Base-by-base conservation (phyloP, 2,329 filamentous ascomycete genomes). In the Fusarium sp. region DNA sequence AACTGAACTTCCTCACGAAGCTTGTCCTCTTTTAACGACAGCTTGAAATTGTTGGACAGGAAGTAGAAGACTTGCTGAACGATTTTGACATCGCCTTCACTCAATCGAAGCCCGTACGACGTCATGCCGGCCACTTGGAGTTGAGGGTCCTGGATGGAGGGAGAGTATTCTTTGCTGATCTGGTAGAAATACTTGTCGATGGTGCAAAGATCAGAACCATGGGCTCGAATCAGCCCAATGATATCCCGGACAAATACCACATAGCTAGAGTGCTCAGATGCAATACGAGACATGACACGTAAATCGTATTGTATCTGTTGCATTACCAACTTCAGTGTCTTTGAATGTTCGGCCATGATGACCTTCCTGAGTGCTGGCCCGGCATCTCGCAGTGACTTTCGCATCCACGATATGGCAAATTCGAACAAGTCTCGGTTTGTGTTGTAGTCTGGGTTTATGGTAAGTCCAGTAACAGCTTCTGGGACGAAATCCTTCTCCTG, bases 181-280 rank as follows among this genome's bases (percentile, higher is more conserved):
- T 86, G 83, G 60, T 84, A 86, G 75, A 85, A 89, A 72, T 85
- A 89, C 3, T 78, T 73, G 68, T 88, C 85, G 6, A 88, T 78
- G 1, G 79, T 75, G 73, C 85, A 86, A 37, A 88, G 81, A 46
- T 86, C 85, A 23, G 82, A 77, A 6, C 82, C 84, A 68, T 88
- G 82, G 1, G 84, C 83, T 71, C 83, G 82, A 69, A 89, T 84
- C 25, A 88, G 76, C 4, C 80, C 81, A 56, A 89, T 82, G 44
- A 88, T 81, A 19, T 79, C 76, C 35, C 82, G 83, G 14, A 86
- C 80, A 68, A 88, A 88, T 1, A 75, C 72, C 47, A 88, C 81
- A 67, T 85, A 87, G 33, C 72, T 61, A 3, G 74, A 68, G 58
- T 88, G 86, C 41, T 82, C 80, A 2, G 65, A 71, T n/a, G 77